Evolutionary conservation across 2,329 filamentous ascomycete species (phyloP), one percentile per base, ranked within the genome.

Genomic region (Ilyonectria robusta): DNA sequence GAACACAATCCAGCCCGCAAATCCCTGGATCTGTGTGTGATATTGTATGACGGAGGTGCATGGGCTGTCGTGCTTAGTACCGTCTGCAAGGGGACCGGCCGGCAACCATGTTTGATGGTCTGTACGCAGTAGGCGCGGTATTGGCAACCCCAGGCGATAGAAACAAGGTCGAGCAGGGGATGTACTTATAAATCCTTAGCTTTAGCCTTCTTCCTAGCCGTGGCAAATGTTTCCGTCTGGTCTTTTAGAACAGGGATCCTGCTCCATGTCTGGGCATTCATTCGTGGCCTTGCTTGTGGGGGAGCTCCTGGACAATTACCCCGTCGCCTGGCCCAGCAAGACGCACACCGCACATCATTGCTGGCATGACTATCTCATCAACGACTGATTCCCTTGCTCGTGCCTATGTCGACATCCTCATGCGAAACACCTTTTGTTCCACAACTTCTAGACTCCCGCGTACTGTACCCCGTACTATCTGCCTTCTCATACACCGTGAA

Each of bases 231-330:
- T 65, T 59, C 62, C 62, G 42, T 55, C 55, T 54, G 55, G 62
- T 55, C 62, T 54, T 53, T 54, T 46, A 10, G 23, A 29, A 17
- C 61, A 64, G 55, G 61, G 61, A 59, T 64, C 17, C 47, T 4
- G 44, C 37, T 31, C 40, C 37, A 19, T 47, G 54, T 31, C 50
- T 46, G 31, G 47, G 35, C 40, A 58, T 17, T 63, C 40, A 64
- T 64, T 64, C 54, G 54, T 42, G 61, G 61, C 53, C 44, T 35
- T 29, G 42, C 21, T 31, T 55, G 59, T 57, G 59, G 59, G 44
- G 44, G 46, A 56, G 51, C 42, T 46, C 48, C 58, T 61, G 13
- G 40, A 40, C 59, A 62, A 55, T 54, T 55, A 46, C 31, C 59
- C 48, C 33, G n/a, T 21, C 13, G n/a, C 13, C 15, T 54, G 35